Base-by-base conservation (phyloP, 768 basidiomycete species). In the Dictyophora rubrovolvata region DNA sequence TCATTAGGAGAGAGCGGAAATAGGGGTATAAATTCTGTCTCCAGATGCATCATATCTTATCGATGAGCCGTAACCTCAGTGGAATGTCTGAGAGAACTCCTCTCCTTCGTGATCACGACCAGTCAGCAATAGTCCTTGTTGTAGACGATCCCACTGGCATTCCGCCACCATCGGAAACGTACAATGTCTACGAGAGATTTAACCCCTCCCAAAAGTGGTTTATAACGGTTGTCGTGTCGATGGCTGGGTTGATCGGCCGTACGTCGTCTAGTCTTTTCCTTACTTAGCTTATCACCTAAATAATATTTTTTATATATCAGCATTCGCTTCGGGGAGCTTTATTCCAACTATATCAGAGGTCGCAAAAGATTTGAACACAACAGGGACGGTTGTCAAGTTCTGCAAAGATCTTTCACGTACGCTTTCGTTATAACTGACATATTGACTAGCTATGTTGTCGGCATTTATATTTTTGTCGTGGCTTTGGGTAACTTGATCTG, bases 331-430 rank as follows among this genome's bases (percentile, higher is more conserved):
- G 6, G 83, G 81, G 0, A 80, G 80, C 0, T 89, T 90, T 67
- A 76, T 87, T 2, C 88, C 87, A 0, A 81, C 83, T 0, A 85
- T 91, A 56, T 86, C 87, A 0, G 79, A 85, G 53, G 82, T 92
- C 52, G 81, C 87, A 7, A 70, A 67, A 28, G 87, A 92, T 59
- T 68, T 91, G 12, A 51, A 78, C 23, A 74, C 85, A 0, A 79
- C 85, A 0, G 77, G 76, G 0, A 63, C 78, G 16, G 68, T 84
- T n/a, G 75, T 89, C 52, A 86, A 82, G 82, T 81, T 55, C 17
- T 68, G 47, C n/a, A 48, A n/a, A 16, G 21, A 10, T 56, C 14
- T 33, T 51, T 34, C 11, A 51, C 21, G 8, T 51, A 22, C 4
- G 3, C 21, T 3, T 20, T 51, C 21, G 50, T 4, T 12, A 18